phyloP scores from a whole-genome alignment of 192 early-diverging fungal genomes.

The Gaertneriomyces semiglobifer region DNA sequence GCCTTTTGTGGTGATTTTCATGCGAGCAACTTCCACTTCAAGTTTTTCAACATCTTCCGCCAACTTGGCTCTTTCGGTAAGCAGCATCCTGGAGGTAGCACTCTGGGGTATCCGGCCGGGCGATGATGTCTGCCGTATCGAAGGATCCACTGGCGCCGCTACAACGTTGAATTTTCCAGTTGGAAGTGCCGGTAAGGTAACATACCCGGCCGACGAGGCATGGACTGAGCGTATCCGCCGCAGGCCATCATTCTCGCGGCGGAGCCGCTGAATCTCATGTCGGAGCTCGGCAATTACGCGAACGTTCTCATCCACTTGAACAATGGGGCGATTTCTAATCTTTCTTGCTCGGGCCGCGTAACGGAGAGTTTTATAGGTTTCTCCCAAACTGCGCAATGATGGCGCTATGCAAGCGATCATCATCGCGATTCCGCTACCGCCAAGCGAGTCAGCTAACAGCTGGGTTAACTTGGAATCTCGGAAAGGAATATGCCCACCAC shows the following conservation, averaged over 20 bases:
- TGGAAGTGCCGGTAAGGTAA: too few relatives aligned
- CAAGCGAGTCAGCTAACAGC: constrained; percentile 53
- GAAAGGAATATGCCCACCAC: constrained; percentile 53
- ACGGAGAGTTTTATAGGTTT: constrained; percentile 58
- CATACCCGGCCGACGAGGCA: too few relatives aligned
- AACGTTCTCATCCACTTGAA: constrained; percentile 37
- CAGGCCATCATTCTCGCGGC: constrained; percentile 40
- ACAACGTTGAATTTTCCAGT: too few relatives aligned
- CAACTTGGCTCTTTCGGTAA: too few relatives aligned
- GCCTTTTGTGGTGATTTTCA: too few relatives aligned
- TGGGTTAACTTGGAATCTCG: constrained; percentile 60
- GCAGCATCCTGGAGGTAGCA: too few relatives aligned
- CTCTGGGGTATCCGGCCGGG: too few relatives aligned
- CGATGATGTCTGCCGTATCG: too few relatives aligned
- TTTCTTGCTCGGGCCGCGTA: constrained; percentile 47
- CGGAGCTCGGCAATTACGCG: constrained; percentile 36
- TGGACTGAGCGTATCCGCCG: background rate
- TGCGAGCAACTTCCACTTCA: too few relatives aligned
- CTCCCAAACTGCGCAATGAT: constrained; percentile 21
- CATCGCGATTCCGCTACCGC: constrained; percentile 51
- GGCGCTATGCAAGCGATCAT: constrained; percentile 59
- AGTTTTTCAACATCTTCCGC: too few relatives aligned
- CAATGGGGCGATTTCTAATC: constrained; percentile 46
- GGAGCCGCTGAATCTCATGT: constrained; percentile 35
- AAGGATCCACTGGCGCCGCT: too few relatives aligned